phyloP scores from a whole-genome alignment of 768 basidiomycete species.

The Exidia glandulosa region DNA sequence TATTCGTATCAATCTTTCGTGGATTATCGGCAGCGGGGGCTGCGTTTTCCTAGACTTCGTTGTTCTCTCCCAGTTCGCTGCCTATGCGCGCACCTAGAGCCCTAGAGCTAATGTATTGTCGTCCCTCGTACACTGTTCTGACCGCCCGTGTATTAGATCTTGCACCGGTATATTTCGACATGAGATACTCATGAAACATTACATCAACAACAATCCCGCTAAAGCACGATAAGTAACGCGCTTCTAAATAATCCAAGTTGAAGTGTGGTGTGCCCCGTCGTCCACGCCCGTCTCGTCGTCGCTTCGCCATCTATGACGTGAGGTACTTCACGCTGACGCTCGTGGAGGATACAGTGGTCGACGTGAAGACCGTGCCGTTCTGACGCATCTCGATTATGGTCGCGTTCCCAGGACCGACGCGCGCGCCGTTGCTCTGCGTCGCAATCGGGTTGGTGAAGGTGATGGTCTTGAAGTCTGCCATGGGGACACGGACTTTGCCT shows the following conservation, averaged over 20 bases:
- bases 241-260: not conserved
- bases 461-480: constrained; percentile 28
- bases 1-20: not conserved
- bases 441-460: constrained; percentile 24
- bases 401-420: constrained; percentile 15
- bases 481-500: constrained; percentile 17
- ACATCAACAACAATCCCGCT: too few species aligned
- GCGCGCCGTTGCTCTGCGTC: constrained; percentile 13
- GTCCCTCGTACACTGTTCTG: too few species aligned
- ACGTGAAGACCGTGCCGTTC: constrained; percentile 19
- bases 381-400: constrained; percentile 28
- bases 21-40: not conserved
- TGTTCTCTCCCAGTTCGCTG: not conserved
- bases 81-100: not conserved
- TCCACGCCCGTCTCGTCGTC: too few species aligned
- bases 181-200: not conserved
- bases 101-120: not conserved
- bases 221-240: not conserved
- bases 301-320: too few species aligned
- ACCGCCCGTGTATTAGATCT: not conserved
- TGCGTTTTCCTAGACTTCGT: not conserved
- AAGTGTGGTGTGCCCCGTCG: too few species aligned
- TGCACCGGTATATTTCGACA: not conserved
- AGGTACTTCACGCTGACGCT: constrained; percentile 18
- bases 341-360: constrained; percentile 12